These are phyloP conservation scores for Pseudonitzschia delicatissima DNA, from an alignment of 108 stramenopile genomes.

Conservation along the genomic window DNA sequence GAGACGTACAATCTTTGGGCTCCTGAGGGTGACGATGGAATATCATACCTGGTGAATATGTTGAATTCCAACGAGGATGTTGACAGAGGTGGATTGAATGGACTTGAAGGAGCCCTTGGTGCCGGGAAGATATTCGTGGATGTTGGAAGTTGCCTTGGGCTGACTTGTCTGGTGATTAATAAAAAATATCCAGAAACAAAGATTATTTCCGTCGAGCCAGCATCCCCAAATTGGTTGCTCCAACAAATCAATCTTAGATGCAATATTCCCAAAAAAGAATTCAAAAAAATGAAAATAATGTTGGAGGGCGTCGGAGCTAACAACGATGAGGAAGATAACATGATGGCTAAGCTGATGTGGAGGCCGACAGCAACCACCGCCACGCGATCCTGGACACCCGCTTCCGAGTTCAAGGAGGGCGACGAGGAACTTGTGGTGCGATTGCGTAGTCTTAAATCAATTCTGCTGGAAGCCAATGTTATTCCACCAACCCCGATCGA, in stretches of 20 bases:
- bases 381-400: conserved; percentile 66
- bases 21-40: conserved; percentile 51
- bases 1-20: conserved; percentile 63
- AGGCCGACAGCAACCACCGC: conserved; percentile 59
- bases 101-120: conserved; percentile 50
- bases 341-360: conserved; percentile 77
- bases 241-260: conserved; percentile 74
- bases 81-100: conserved; percentile 44
- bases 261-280: conserved; percentile 52
- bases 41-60: conserved; percentile 47
- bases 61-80: conserved; percentile 46
- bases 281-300: conserved; percentile 38
- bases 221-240: conserved; percentile 73
- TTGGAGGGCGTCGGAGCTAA: conserved; percentile 74
- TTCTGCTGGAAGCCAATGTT: conserved; percentile 63
- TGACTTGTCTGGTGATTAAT: conserved; percentile 59
- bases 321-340: conserved; percentile 56
- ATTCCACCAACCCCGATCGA: conserved; percentile 49
- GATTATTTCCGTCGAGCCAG: conserved; percentile 72
- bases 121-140: conserved; percentile 74
- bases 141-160: conserved; percentile 69
- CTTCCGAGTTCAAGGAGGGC: conserved; percentile 31
- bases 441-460: conserved; percentile 51
- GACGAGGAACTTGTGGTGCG: conserved; percentile 66
- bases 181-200: conserved; percentile 63